Conservation (phyloP, 805 yeast species). For the Hanseniaspora mollemarum region DNA sequence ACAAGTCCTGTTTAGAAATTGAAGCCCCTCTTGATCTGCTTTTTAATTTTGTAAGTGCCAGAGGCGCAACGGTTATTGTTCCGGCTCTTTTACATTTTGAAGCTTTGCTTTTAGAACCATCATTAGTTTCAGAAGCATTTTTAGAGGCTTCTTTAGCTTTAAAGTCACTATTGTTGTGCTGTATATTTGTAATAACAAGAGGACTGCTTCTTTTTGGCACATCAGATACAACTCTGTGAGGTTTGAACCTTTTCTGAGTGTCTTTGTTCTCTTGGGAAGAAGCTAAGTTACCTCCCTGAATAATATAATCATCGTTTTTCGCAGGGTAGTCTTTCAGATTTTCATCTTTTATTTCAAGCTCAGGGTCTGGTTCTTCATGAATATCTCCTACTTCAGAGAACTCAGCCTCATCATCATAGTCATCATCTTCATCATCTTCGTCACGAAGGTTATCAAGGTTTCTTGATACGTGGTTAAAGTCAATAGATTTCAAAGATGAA, state of each 20-base stretch:
- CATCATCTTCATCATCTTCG: not conserved
- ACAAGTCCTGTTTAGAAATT: not conserved
- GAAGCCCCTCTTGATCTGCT: not conserved
- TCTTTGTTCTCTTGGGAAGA: not conserved
- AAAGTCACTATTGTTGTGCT: not conserved
- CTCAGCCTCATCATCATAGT: not conserved
- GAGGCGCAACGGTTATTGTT: not conserved
- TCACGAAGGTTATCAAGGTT: not conserved
- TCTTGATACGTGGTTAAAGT: not conserved
- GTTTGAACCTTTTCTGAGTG: not conserved
- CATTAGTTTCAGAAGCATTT: not conserved
- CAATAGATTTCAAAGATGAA: not conserved
- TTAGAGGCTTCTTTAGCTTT: not conserved
- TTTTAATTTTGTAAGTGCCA: not conserved
- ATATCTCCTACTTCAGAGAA: not conserved
- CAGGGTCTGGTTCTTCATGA: not conserved
- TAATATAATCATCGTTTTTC: constrained; percentile 11
- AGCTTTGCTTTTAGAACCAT: not conserved
- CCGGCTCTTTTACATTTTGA: not conserved
- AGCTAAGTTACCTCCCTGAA: not conserved
- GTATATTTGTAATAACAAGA: not conserved
- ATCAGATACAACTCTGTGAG: constrained; percentile 9
- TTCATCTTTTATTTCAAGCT: not conserved
- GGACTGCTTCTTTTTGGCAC: not conserved
- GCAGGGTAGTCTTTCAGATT: not conserved